Evolutionary conservation across 225 moss, liverwort and hornwort species (phyloP), one percentile per base, ranked within the genome.

Genomic region (Bryoerythrophyllum caledonicum): DNA sequence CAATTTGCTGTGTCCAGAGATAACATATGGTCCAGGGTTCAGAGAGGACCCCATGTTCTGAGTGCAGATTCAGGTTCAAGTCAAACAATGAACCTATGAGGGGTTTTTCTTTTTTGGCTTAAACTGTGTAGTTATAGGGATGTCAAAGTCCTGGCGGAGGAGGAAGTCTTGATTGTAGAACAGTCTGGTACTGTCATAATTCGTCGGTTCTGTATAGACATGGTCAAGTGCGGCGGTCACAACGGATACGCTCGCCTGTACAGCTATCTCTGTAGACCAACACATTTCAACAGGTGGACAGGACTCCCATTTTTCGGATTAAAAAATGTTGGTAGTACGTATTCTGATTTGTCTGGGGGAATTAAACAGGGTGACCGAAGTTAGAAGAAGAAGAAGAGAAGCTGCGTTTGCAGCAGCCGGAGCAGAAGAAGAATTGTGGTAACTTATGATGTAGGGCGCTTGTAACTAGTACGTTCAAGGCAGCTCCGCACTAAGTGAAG

Each of bases 141-240:
- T 73, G 80, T 83, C 76, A 76, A 83, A 80, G 83, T 79, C 72
- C 2, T 57, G 56, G 56, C 12, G 70, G 16, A 82, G 59, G 71
- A 71, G 78, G 65, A 73, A 79, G 82, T 82, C 74, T 66, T 74
- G 44, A 46, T 54, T 75, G 75, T 71, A 75, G 55, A 67, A 67
- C 49, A 17, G 48, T 49, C 5, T 8, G 12, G 58, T 64, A 34
- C 54, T 46, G 56, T 27, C 57, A 67, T 55, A 34, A 55, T 62
- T 75, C 61, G 65, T 60, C 72, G 32, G 58, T 73, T 41, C 30
- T 23, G 32, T 53, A 5, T 73, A 69, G 68, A 68, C 59, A 41
- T 64, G 41, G 80, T 83, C 80, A 80, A 83, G 80, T 72, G 79
- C 63, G 63, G 80, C 80, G 63, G 72, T 80, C 68, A 20, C 55